Base-by-base conservation (phyloP, 192 early-diverging fungal species). In the Pilaira anomala region DNA sequence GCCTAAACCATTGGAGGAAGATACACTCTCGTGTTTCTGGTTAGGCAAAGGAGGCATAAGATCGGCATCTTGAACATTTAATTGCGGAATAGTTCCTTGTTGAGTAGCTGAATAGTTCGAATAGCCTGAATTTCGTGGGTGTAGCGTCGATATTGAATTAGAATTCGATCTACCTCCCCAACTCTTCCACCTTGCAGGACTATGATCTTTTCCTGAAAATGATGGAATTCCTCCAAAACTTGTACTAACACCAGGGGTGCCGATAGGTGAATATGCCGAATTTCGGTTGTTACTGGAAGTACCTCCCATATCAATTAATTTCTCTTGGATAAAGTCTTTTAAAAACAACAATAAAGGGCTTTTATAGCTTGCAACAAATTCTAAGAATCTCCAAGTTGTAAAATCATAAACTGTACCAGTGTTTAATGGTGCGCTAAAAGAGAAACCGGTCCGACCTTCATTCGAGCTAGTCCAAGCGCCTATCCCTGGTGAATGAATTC, bases 351-450 rank as follows among this genome's bases (percentile, higher is more conserved):
- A 60, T n/a, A 85, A 26, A 0, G 83, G 83, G 2, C 73, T 65
- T 24, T 74, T 76, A 26, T 77, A 81, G 26, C 58, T 76, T 9
- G 79, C 58, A 26, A 83, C 63, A 14, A 82, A 79, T 55, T 85
- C 83, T 8, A 82, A 67, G 51, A 85, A 78, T 1, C 76, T 67
- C 83, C 83, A 85, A 1, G 73, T 58, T 1, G 76, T 70, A 53
- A 73, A 85, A 1, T 80, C 79, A 46, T 57, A 73, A 2, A 67
- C 41, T 5, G 56, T 58, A 18, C 40, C 40, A 5, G 7, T 58
- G 6, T 33, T 33, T 14, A 42, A 24, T 0, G 56, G 40, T 41
- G 56, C 56, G 24, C 21, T 58, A 18, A 42, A 58, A 24, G 36
- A 24, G 22, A 58, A 58, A 8, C 22, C 14, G 6, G 56, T 21